Evolutionary conservation across 1,284 basidiomycete genomes (phyloP).

Genomic region (Pascua sp.): DNA sequence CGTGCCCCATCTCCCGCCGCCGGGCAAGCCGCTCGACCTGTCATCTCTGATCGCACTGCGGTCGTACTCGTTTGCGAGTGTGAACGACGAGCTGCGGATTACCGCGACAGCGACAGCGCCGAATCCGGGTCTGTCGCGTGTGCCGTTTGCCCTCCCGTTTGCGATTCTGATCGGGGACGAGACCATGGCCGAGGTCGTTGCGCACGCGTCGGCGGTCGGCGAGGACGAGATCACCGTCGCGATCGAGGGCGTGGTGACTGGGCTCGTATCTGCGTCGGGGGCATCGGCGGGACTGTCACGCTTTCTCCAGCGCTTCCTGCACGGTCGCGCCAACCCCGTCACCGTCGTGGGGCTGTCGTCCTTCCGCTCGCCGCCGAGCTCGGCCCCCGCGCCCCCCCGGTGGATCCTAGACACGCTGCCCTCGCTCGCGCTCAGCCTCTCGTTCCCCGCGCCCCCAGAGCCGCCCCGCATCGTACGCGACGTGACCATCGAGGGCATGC

Average conservation of each 20-base stretch:
- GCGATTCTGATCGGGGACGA: slow-evolving; percentile 30
- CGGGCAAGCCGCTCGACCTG: slow-evolving; percentile 38
- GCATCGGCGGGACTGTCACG: slow-evolving; percentile 21
- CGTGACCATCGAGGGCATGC: slow-evolving; percentile 48
- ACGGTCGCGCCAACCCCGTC: slow-evolving; percentile 39
- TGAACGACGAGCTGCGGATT: slow-evolving; percentile 24
- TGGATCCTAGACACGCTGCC: slow-evolving; percentile 37
- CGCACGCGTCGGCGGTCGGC: slow-evolving; percentile 7
- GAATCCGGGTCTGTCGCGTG: slow-evolving; percentile 25
- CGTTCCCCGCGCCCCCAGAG: slow-evolving; percentile 43
- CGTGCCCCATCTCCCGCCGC: slow-evolving; percentile 39
- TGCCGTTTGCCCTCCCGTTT: slow-evolving; percentile 44
- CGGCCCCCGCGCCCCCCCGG: slow-evolving; percentile 21
- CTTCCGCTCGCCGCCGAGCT: no score
- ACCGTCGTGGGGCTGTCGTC: slow-evolving; percentile 29
- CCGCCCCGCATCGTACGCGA: slow-evolving; percentile 41
- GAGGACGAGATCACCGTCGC: slow-evolving; percentile 23
- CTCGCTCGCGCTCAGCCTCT: slow-evolving; percentile 30
- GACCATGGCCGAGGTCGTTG: slow-evolving; percentile 40
- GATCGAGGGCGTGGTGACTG: slow-evolving; percentile 35
- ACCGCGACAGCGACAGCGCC: slow-evolving; percentile 34
- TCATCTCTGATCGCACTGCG: slow-evolving; percentile 37
- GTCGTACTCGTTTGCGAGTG: slow-evolving; percentile 31
- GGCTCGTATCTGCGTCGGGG: slow-evolving; percentile 8
- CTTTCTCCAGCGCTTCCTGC: slow-evolving; percentile 42